Evolutionary conservation across 1,139 yeast species (phyloP).

Genomic region (Geotrichum restrictum): DNA sequence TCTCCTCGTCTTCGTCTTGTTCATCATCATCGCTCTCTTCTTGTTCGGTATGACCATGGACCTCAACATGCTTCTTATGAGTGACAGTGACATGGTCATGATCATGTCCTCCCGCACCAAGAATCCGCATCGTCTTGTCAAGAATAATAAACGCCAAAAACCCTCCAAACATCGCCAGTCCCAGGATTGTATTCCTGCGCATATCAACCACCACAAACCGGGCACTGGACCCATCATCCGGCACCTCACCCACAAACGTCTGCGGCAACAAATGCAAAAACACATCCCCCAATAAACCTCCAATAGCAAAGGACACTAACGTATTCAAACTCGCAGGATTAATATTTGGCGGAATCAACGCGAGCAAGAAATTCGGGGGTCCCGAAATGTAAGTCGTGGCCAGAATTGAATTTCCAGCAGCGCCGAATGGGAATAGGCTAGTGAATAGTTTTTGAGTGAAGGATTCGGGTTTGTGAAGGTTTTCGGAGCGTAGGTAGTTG

Average conservation of each 20-base stretch:
- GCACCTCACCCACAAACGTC: constrained; percentile 51
- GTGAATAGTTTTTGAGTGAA: constrained; percentile 30
- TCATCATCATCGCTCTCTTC: constrained; percentile 28
- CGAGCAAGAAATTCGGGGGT: constrained; percentile 55
- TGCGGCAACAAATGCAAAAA: constrained; percentile 65
- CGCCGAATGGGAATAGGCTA: constrained; percentile 50
- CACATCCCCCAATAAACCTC: constrained; percentile 66
- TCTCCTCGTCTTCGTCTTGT: constrained; percentile 31
- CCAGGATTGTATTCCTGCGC: constrained; percentile 47
- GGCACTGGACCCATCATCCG: constrained; percentile 41
- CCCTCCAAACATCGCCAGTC: constrained; percentile 54
- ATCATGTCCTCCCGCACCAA: constrained; percentile 39
- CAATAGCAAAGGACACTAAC: constrained; percentile 64
- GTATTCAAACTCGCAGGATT: constrained; percentile 47
- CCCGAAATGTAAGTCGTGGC: constrained; percentile 62
- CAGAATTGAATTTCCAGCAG: constrained; percentile 54
- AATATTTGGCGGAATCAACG: constrained; percentile 49
- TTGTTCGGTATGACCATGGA: constrained; percentile 21
- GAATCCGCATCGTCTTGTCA: constrained; percentile 53
- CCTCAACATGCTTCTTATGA: constrained; percentile 18
- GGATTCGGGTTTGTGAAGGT: constrained; percentile 31
- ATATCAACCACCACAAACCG: constrained; percentile 49
- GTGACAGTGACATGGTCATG: constrained; percentile 45
- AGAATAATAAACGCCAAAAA: constrained; percentile 52
- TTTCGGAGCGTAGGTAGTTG: constrained; percentile 26